Base-by-base conservation (phyloP, 163 green algal species). In the Scenedesmus sp. region DNA sequence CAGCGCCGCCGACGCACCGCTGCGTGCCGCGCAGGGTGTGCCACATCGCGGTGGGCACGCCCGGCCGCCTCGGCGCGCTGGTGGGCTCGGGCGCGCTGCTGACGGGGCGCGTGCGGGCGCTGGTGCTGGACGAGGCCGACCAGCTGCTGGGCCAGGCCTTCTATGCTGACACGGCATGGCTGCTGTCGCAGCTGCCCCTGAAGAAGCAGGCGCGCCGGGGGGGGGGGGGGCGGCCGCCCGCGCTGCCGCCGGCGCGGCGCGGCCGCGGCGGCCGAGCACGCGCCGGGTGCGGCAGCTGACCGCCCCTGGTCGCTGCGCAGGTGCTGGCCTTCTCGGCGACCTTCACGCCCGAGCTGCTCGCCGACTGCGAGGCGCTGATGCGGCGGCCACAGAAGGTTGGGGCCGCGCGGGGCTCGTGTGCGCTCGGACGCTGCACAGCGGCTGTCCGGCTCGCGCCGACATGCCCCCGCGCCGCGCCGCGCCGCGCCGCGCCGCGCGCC, bases 91-190 rank as follows among this genome's bases (percentile, higher is more conserved):
- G 15, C 48, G 87, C 65, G 2, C 39, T 81, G 75, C 47, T 42
- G 9, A 56, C 18, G 51, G 69, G 34, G 51, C 82, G 28, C 29
- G 48, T 63, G 29, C 51, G 2, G 2, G n/a, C 87, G 67, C 77
- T 97, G 44, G 91, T 98, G 51, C 82, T 98, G 63, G 95, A 98
- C 67, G 95, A 98, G 83, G 94, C 90, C 0, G 94, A 98, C 80
- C 79, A 79, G 28, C 86, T 98, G 67, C 84, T 97, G 80, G 72
- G 39, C 1, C 83, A 91, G 4, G 84, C 48, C 63, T 94, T 95
- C 66, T 85, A 86, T 22, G 47, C 76, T 13, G 89, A 94, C 63
- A 80, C 94, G 9, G 78, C 81, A 0, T 90, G 83, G 74, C 78
- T 96, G 20, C 79, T 91, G 26, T 78, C 87, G 54, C 63, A 85